Evolutionary conservation across 192 early-diverging fungal genomes (phyloP).

Genomic region (Linnemannia zychae): DNA sequence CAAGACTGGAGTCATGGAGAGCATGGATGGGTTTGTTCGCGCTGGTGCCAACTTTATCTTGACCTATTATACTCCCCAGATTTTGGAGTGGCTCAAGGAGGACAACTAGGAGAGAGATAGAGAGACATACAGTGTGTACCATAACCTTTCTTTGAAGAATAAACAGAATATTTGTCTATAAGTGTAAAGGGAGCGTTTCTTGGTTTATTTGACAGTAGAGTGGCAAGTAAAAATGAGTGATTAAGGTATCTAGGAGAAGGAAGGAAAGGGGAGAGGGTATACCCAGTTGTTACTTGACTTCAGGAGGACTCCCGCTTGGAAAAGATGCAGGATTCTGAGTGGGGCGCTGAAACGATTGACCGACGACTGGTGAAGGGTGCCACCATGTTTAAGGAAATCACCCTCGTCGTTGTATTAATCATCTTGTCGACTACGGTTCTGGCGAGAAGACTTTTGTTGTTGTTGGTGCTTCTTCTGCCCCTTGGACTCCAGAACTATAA

Average conservation of each 20-base stretch:
- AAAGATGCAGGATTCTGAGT: conserved; percentile 14
- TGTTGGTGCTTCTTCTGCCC: not conserved
- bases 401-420: not conserved
- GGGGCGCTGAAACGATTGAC: not conserved
- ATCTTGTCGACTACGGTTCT: not conserved
- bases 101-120: conserved; percentile 22
- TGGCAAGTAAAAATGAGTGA: not conserved
- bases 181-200: not conserved
- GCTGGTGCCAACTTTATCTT: conserved; percentile 95
- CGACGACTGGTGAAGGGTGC: not conserved
- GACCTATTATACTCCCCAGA: conserved; percentile 95
- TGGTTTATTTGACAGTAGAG: not conserved
- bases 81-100: conserved; percentile 91
- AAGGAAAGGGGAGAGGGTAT: not conserved
- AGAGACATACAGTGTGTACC: not conserved
- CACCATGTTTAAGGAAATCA: not conserved
- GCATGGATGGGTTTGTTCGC: conserved; percentile 82
- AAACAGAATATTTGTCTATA: not conserved
- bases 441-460: not conserved
- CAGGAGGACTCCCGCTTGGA: not conserved
- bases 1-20: conserved; percentile 88
- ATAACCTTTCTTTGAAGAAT: not conserved
- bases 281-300: not conserved
- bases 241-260: not conserved
- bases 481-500: not conserved